Base-by-base conservation (phyloP, 768 basidiomycete genomes). In the Paxillus involutus region DNA sequence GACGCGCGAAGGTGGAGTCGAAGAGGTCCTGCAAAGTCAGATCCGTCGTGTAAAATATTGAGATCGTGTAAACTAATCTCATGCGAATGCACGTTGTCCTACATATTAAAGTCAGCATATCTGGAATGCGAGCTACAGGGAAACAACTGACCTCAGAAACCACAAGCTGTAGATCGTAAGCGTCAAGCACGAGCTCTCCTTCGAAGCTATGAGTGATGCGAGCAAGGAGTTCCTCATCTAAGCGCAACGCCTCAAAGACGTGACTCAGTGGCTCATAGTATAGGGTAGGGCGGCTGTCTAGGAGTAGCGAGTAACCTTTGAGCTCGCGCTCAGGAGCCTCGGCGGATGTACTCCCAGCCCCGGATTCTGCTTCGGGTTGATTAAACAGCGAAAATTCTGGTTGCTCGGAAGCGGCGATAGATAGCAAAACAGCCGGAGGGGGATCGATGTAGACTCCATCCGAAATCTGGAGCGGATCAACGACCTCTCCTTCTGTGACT, bases 381-480 rank as follows among this genome's bases (percentile, higher is more conserved):
- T 84, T 89, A 71, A 88, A 89, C 44, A 87, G 70, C 51, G 72
- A 79, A 57, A 77, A 74, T 32, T 75, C 69, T 37, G 69, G 59
- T 17, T 72, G 74, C 44, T 74, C 74, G 33, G 80, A 59, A 35
- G 78, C 74, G 30, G 61, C 55, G 21, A 79, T 44, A 9, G 73
- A 72, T 33, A 89, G 64, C 35, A 88, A 71, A 42, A 89, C 85
- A 14, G 86, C 77, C 12, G 88, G 88, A 26, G 88, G 88, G 29
- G 86, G 84, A 55, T 89, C 88, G 48, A 88, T 87, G 66, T 84
- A 88, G 44, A 87, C 83, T 29, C 81, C 88, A 62, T 83, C 82
- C 24, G 80, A 83, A 49, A 83, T 80, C 67, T 82, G 78, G 63
- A 82, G 81, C n/a, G 79, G 80, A 66, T 84, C 77, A 47, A 42